phyloP scores from a whole-genome alignment of 192 early-diverging fungal species.

The Obelidium mucronatum region DNA sequence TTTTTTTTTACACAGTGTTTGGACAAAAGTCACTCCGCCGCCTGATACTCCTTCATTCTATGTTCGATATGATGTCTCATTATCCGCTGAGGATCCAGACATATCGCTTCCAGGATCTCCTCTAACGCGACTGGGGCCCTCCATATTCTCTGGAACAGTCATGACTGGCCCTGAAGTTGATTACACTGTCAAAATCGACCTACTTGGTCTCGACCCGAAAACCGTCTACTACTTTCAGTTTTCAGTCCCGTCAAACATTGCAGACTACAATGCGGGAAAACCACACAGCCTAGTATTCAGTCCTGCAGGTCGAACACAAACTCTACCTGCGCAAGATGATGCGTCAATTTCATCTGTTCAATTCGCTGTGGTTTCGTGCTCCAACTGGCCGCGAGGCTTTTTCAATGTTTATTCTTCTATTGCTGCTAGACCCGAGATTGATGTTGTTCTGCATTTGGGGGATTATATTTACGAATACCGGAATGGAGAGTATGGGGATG shows the following conservation, averaged over 20 bases:
- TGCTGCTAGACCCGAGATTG: slow-evolving; percentile 35
- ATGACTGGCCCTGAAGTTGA: slow-evolving; percentile 44
- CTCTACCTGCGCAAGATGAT: slow-evolving; percentile 41
- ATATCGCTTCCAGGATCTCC: slow-evolving; percentile 13
- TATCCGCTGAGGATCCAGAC: slow-evolving; percentile 7
- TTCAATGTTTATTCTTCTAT: slow-evolving; percentile 50
- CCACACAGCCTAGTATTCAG: slow-evolving; percentile 1
- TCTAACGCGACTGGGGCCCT: slow-evolving; percentile 8
- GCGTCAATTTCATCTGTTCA: slow-evolving; percentile 17
- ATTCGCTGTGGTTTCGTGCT: slow-evolving; percentile 51
- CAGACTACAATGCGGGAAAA: background rate
- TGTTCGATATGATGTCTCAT: slow-evolving; percentile 35
- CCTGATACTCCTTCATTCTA: slow-evolving; percentile 1
- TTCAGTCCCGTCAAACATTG: background rate
- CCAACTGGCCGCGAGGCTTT: slow-evolving; percentile 45
- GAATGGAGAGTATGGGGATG: slow-evolving; percentile 48
- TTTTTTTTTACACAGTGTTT: slow-evolving; percentile 27
- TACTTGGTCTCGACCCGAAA: slow-evolving; percentile 41
- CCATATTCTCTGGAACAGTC: slow-evolving; percentile 34
- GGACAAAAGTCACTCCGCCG: slow-evolving; percentile 45
- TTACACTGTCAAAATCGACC: slow-evolving; percentile 53
- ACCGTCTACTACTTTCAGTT: slow-evolving; percentile 46
- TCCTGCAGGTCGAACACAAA: slow-evolving; percentile 44
- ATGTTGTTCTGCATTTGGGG: slow-evolving; percentile 51
- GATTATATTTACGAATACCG: slow-evolving; percentile 55